phyloP scores from a whole-genome alignment of 495 filamentous ascomycete genomes.

The Cenococcum geophilum region DNA sequence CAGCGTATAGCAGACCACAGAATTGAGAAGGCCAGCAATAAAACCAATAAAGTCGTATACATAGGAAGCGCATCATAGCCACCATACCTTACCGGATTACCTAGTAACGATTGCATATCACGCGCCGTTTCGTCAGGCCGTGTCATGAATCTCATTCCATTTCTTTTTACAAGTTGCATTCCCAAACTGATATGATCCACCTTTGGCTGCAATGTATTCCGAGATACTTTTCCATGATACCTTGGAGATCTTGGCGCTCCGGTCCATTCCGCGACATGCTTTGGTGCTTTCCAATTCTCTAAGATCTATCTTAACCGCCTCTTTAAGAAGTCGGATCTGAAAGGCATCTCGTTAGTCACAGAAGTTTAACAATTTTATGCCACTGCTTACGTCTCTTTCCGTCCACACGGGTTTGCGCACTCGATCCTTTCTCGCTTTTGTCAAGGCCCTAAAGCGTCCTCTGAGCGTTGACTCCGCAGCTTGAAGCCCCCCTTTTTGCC shows the following conservation, averaged over 20 bases:
- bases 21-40: no score
- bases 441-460: conserved; percentile 71
- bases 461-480: conserved; percentile 86
- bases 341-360: conserved; percentile 1
- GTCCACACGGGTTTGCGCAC: conserved; percentile 76
- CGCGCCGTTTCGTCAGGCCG: neutral
- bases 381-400: conserved; percentile 62
- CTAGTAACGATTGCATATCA: neutral
- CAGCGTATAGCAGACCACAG: no score
- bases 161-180: conserved; percentile 85
- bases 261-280: conserved; percentile 18
- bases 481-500: conserved; percentile 53
- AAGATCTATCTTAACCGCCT: conserved; percentile 16
- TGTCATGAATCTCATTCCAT: conserved; percentile 49
- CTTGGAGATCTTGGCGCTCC: conserved; percentile 37
- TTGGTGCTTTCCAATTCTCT: conserved; percentile 9
- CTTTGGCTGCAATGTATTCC: conserved; percentile 61
- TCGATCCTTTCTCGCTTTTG: conserved; percentile 65
- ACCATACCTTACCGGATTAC: neutral
- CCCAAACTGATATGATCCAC: conserved; percentile 79
- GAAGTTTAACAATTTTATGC: neutral
- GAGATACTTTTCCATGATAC: conserved; percentile 80
- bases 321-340: conserved; percentile 21
- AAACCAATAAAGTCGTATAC: no score
- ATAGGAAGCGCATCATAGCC: neutral